Evolutionary conservation across 2,329 filamentous ascomycete genomes (phyloP).

Genomic region (Hypoxylon sp.): DNA sequence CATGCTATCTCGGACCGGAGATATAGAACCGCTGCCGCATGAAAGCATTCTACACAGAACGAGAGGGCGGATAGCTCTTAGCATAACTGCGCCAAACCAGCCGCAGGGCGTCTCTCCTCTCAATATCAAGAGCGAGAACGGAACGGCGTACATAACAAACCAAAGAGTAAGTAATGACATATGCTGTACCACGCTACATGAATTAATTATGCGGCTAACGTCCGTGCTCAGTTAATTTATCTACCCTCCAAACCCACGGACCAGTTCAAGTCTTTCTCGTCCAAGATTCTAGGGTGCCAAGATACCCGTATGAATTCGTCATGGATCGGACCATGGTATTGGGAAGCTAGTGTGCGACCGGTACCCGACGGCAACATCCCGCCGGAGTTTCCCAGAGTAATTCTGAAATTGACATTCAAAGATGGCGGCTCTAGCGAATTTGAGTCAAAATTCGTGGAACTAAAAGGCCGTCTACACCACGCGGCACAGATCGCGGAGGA

Average conservation of each 20-base stretch:
- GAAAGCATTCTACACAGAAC: slow-evolving; percentile 86
- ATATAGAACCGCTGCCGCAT: slow-evolving; percentile 85
- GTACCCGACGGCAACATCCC: slow-evolving; percentile 88
- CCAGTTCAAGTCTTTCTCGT: slow-evolving; percentile 86
- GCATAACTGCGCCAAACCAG: slow-evolving; percentile 76
- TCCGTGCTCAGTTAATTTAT: slow-evolving; percentile 78
- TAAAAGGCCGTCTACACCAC: slow-evolving; percentile 86
- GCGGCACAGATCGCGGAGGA: slow-evolving; percentile 80
- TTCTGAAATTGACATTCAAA: slow-evolving; percentile 89
- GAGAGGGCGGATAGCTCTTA: slow-evolving; percentile 80
- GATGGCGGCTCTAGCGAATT: slow-evolving; percentile 97
- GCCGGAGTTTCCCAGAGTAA: slow-evolving; percentile 75
- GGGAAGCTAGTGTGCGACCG: slow-evolving; percentile 83
- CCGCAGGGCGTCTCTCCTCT: slow-evolving; percentile 73
- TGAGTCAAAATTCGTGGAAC: slow-evolving; percentile 81
- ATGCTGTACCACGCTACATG: slow-evolving; percentile 11
- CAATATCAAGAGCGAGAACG: slow-evolving; percentile 78
- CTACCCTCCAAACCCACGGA: slow-evolving; percentile 77
- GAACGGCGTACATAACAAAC: slow-evolving; percentile 84
- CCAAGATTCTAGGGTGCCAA: slow-evolving; percentile 86
- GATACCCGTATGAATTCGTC: slow-evolving; percentile 89
- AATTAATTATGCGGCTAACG: slow-evolving; percentile 29
- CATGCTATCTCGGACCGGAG: slow-evolving; percentile 80
- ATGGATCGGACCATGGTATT: slow-evolving; percentile 93
- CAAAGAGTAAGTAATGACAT: slow-evolving; percentile 73